Evolutionary conservation across 2,329 filamentous ascomycete genomes (phyloP).

Genomic region (Exophiala dermatitidis): DNA sequence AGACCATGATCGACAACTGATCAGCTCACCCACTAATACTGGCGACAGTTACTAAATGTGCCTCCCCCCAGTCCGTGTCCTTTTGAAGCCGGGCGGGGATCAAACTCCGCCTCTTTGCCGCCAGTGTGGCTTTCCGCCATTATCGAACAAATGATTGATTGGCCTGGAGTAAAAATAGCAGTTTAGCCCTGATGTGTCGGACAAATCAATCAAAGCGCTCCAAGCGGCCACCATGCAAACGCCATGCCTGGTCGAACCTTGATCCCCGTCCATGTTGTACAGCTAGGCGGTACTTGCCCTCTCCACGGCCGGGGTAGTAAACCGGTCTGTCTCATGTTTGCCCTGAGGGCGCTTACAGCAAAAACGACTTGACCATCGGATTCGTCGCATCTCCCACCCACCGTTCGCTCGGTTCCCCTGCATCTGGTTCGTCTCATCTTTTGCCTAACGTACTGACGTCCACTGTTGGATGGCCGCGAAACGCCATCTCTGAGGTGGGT

Average conservation of each 20-base stretch:
- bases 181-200: background rate
- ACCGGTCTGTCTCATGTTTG: background rate
- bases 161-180: background rate
- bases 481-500: background rate
- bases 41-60: too few species aligned
- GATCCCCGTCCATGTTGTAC: too few species aligned
- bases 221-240: background rate
- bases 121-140: too few species aligned
- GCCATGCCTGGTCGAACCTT: too few species aligned
- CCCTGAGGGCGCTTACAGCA: constrained; percentile 1
- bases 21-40: too few species aligned
- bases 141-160: background rate
- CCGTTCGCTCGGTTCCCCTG: background rate
- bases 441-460: background rate
- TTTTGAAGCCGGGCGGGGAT: too few species aligned
- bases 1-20: too few species aligned
- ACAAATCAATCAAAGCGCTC: background rate
- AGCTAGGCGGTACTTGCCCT: too few species aligned
- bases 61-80: too few species aligned
- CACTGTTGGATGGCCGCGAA: background rate
- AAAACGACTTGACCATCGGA: background rate
- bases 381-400: background rate
- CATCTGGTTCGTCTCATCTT: constrained; percentile 4
- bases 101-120: too few species aligned
- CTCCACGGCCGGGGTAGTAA: too few species aligned